A percentile compares a stretch with the other conserved stretches of the same genome.
These are phyloP conservation scores for Annulohypoxylon stygium DNA, from an alignment of 495 filamentous ascomycete species.

Conservation along the genomic window DNA sequence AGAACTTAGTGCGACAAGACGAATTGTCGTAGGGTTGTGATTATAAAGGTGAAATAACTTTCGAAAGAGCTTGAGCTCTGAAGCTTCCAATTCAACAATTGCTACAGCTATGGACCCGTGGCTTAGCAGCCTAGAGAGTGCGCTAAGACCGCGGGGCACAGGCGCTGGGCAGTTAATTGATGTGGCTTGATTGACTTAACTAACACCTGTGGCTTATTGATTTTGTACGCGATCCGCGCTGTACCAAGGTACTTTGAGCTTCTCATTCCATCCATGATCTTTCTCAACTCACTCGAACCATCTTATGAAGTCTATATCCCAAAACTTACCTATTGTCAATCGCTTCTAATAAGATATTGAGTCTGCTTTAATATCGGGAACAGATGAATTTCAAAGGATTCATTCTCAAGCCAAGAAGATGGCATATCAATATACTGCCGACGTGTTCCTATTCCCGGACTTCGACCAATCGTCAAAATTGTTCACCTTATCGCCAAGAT, in stretches of 20 bases:
- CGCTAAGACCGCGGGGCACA: slow-evolving; percentile 2
- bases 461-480: slow-evolving; percentile 66
- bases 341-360: not conserved
- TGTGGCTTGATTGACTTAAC: not conserved
- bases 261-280: not conserved
- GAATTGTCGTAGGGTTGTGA: not conserved
- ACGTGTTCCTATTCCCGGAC: slow-evolving; percentile 80
- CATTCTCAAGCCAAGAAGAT: slow-evolving; percentile 47
- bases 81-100: not conserved
- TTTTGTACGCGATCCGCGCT: slow-evolving; percentile 4
- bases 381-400: slow-evolving; percentile 34
- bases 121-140: slow-evolving; percentile 19
- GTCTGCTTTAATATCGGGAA: not conserved
- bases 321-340: not conserved
- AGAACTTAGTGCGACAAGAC: not conserved
- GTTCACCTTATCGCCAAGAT: slow-evolving; percentile 47
- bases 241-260: slow-evolving; percentile 1
- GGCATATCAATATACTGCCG: slow-evolving; percentile 62
- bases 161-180: not conserved
- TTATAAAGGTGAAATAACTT: not conserved
- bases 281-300: not conserved
- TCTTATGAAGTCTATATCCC: not conserved
- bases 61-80: slow-evolving; percentile 11
- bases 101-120: slow-evolving; percentile 20
- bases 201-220: not conserved